Evolutionary conservation across 805 yeast genomes (phyloP), one percentile per base, ranked within the genome.

Genomic region (Teunomyces cretensis): DNA sequence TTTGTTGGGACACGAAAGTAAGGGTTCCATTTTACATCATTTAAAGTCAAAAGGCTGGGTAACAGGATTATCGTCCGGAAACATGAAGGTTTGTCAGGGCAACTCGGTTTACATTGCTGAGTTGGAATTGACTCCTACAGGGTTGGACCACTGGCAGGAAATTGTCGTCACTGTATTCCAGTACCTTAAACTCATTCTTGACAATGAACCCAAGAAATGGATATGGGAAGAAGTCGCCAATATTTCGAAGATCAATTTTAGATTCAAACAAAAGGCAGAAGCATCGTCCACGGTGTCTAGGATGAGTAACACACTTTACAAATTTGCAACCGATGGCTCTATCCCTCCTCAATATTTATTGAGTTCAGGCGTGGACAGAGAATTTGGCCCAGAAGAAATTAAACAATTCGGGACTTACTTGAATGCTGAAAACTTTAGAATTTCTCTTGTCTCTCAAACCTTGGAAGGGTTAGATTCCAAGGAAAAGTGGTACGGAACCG

Each of bases 401-500:
- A 56, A 61, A 6, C 69, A 78, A 11, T 80, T 77, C 50, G 75
- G 77, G 11, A 52, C 65, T 0, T 69, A 70, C 45, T 70, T 92
- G 44, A 75, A 59, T 32, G 76, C 83, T 0, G 70, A 76, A 16
- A 89, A 88, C 52, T 78, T 86, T 54, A 75, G 88, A 48, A 69
- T 80, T 4, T 67, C 75, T 36, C 60, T 91, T 79, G 26, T 83
- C 70, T 63, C 78, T 62, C 51, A 72, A 42, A 74, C 74, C 6
- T 75, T 81, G 2, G 76, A 76, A 2, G 67, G 55, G 1, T 65
- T 78, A 39, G 68, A 74, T 44, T n/a, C 31, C 7, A 71, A 58
- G 15, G 99, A 92, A 61, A 74, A 80, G 57, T 92, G 97, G 96
- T 92, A 94, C 60, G 96, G 96, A 3, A 89, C 97, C 0, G 86